These are phyloP conservation scores for Rhipidocladum racemiflorum DNA, from an alignment of 176 grass and related monocot species.

Conservation along the genomic window DNA sequence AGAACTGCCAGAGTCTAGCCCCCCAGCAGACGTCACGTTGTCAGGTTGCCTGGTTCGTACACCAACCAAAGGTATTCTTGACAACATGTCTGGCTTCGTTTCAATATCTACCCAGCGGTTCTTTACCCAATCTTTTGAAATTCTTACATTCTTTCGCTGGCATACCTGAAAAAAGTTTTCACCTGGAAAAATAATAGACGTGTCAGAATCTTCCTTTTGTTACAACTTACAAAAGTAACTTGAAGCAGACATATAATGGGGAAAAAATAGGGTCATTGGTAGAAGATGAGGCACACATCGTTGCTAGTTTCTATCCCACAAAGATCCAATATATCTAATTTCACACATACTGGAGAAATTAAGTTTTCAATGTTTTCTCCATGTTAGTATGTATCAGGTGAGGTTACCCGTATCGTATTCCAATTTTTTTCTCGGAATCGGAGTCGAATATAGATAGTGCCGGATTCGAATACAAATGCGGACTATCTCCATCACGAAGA, in stretches of 20 bases:
- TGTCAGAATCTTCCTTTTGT: constrained; percentile 16
- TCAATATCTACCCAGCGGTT: constrained; percentile 67
- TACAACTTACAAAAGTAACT: not conserved
- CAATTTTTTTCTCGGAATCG: too few relatives aligned
- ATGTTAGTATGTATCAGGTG: constrained; percentile 5
- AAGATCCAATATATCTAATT: not conserved
- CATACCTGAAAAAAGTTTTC: constrained; percentile 73
- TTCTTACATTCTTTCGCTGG: constrained; percentile 62
- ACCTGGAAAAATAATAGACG: constrained; percentile 44
- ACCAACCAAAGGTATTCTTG: constrained; percentile 52
- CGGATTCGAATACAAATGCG: too few relatives aligned
- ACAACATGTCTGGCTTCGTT: constrained; percentile 52
- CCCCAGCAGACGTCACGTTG: constrained; percentile 24
- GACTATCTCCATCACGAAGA: too few relatives aligned
- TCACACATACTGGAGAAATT: not conserved
- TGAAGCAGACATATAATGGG: constrained; percentile 3
- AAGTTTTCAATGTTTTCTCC: not conserved
- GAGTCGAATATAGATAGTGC: too few relatives aligned
- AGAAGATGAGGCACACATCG: not conserved
- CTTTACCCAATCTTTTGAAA: constrained; percentile 88
- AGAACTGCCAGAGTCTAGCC: constrained; percentile 47
- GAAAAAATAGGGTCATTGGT: not conserved
- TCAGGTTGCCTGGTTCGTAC: constrained; percentile 31
- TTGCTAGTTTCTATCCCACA: not conserved
- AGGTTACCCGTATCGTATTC: not conserved